Base-by-base conservation (phyloP, 768 basidiomycete species). In the Kwoniella newhampshirensis region DNA sequence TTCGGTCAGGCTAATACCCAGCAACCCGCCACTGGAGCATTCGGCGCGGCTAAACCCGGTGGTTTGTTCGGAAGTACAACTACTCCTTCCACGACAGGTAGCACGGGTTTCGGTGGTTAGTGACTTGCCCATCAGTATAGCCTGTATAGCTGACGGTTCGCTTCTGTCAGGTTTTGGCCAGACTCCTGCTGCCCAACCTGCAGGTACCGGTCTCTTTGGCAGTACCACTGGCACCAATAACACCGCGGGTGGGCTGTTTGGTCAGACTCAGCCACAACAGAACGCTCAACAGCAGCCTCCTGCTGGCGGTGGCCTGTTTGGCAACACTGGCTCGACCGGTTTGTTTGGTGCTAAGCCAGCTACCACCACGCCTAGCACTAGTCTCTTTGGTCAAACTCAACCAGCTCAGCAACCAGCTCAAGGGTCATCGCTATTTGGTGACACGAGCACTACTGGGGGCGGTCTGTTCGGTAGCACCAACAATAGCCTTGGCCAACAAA, bases 401-500 rank as follows among this genome's bases (percentile, higher is more conserved):
- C 51, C 61, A 4, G 48, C 57, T 35, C 59, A 45, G 40, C 64
- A 57, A 27, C 57, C 47, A 42, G 57, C 36, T 17, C 54, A 60
- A 26, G 54, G 51, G 0, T n/a, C 20, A 4, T 37, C 55, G 6
- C 23, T 55, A 2, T 62, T 62, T 40, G 64, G 72, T 36, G 62
- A 67, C 35, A 63, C 56, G 20, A 50, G 44, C n/a, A 32, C 30
- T 9, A 55, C 57, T 32, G 47, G 59, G 4, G 62, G 64, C 11
- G 67, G 71, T 15, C 65, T 73, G 7, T 76, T 76, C 43, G 74
- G 74, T 13, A 30, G 32, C 15, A 59, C 67, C 17, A 59, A 64
- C 48, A 70, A 60, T 35, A 59, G 76, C 5, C 76, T 79, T 36
- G 78, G 77, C 27, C 75, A 76, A 44, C 73, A 67, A 43, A 71